Evolutionary conservation across 352 stramenopile genomes (phyloP).

Genomic region (Nothophytophthora sp.): DNA sequence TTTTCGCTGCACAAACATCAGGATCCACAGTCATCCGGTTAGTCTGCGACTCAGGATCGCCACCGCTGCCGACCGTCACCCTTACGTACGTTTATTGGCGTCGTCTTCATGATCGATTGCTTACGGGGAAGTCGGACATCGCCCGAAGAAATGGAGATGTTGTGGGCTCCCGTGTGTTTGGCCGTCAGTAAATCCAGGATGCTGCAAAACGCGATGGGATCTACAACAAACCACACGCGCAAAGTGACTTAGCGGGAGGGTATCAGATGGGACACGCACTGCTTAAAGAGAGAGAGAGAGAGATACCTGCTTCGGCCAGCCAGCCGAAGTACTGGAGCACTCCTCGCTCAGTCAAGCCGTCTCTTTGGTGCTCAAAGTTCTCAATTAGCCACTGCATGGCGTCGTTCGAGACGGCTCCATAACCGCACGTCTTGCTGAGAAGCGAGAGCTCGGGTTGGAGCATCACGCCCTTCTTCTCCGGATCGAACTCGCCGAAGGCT

Average conservation of each 20-base stretch:
- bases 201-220: slow-evolving; percentile 57
- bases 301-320: slow-evolving; percentile 60
- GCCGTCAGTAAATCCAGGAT: slow-evolving; percentile 59
- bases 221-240: slow-evolving; percentile 13
- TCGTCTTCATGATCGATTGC: slow-evolving; percentile 19
- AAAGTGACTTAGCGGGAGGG: not conserved
- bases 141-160: slow-evolving; percentile 40
- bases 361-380: slow-evolving; percentile 51
- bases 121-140: slow-evolving; percentile 20
- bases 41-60: too few relatives aligned
- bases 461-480: slow-evolving; percentile 28
- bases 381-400: slow-evolving; percentile 50
- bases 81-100: slow-evolving; percentile 18
- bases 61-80: too few relatives aligned
- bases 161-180: slow-evolving; percentile 61
- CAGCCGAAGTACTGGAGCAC: slow-evolving; percentile 72
- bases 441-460: slow-evolving; percentile 28
- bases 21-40: too few relatives aligned
- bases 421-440: slow-evolving; percentile 49
- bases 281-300: not conserved
- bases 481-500: slow-evolving; percentile 52
- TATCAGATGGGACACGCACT: not conserved
- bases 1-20: slow-evolving; percentile 13
- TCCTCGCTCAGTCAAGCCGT: slow-evolving; percentile 50
- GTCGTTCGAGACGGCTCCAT: slow-evolving; percentile 17